Conservation (phyloP, 768 basidiomycete genomes). For the Nevesoporus exiguus region DNA sequence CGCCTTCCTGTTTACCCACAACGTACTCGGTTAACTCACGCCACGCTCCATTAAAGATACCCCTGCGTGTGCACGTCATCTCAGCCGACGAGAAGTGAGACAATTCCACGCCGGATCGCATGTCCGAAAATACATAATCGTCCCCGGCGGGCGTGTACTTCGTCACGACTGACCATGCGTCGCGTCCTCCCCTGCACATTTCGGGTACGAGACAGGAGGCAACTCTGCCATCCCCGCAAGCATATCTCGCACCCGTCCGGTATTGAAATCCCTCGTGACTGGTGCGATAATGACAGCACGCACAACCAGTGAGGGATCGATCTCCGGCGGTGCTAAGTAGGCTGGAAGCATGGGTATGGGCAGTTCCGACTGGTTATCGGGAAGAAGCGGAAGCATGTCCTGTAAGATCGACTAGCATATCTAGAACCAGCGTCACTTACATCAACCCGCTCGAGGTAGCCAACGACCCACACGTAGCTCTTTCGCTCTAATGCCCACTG, state of each 20-base stretch:
- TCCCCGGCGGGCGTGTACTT: neutral
- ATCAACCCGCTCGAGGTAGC: conserved; percentile 50
- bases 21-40: conserved; percentile 27
- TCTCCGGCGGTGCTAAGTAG: conserved; percentile 36
- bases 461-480: conserved; percentile 50
- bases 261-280: conserved; percentile 43
- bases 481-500: conserved; percentile 55
- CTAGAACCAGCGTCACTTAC: conserved; percentile 32
- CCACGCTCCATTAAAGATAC: conserved; percentile 16
- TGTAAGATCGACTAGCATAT: conserved; percentile 14
- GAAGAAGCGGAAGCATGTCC: conserved; percentile 10
- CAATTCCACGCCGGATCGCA: conserved; percentile 15
- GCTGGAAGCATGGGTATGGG: conserved; percentile 43
- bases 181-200: conserved; percentile 6
- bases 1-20: conserved; percentile 19
- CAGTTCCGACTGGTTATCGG: conserved; percentile 33
- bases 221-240: conserved; percentile 21
- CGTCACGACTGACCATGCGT: conserved; percentile 1
- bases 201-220: conserved; percentile 21
- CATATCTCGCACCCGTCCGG: conserved; percentile 21
- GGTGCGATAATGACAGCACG: conserved; percentile 51
- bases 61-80: conserved; percentile 18
- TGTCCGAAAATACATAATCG: conserved; percentile 10
- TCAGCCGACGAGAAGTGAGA: conserved; percentile 17
- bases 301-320: conserved; percentile 46